These are phyloP conservation scores for Cryptococcus sp. DNA, from an alignment of 1,284 basidiomycete genomes.

Conservation along the genomic window DNA sequence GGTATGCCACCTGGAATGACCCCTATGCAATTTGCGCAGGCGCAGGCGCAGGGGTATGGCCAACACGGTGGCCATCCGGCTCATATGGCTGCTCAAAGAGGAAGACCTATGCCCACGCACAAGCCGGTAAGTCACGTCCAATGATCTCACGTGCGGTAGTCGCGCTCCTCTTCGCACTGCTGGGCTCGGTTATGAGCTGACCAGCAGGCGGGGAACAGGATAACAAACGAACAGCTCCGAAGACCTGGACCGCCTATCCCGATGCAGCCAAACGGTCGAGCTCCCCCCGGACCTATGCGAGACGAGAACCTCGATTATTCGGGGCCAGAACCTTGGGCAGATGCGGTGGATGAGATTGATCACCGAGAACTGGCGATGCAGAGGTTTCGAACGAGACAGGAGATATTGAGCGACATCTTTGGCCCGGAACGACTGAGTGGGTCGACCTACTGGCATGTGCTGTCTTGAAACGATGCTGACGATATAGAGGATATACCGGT, in stretches of 20 bases:
- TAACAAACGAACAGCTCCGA: too few relatives aligned
- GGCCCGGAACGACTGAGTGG: slow-evolving; percentile 40
- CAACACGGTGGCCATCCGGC: too few relatives aligned
- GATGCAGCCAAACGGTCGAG: background rate
- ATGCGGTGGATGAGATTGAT: slow-evolving; percentile 41
- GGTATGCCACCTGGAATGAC: background rate
- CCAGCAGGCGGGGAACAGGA: too few relatives aligned
- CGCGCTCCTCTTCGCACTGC: too few relatives aligned
- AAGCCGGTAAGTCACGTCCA: background rate
- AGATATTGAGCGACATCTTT: slow-evolving; percentile 40
- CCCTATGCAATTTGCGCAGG: background rate
- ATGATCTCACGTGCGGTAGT: too few relatives aligned
- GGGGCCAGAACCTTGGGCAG: slow-evolving; percentile 38
- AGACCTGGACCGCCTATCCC: background rate
- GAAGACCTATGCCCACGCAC: background rate
- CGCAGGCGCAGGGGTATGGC: background rate
- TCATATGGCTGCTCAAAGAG: too few relatives aligned
- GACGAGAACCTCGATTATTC: background rate
- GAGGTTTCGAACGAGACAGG: slow-evolving; percentile 37
- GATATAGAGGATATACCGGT: slow-evolving; percentile 23
- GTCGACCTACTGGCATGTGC: slow-evolving; percentile 3
- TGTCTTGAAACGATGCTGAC: background rate
- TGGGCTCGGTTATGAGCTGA: too few relatives aligned
- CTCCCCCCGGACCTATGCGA: too few relatives aligned
- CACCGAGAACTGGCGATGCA: slow-evolving; percentile 40